Conservation (phyloP, 202 grass and related monocot species). For the Tripidium arundinaceum region DNA sequence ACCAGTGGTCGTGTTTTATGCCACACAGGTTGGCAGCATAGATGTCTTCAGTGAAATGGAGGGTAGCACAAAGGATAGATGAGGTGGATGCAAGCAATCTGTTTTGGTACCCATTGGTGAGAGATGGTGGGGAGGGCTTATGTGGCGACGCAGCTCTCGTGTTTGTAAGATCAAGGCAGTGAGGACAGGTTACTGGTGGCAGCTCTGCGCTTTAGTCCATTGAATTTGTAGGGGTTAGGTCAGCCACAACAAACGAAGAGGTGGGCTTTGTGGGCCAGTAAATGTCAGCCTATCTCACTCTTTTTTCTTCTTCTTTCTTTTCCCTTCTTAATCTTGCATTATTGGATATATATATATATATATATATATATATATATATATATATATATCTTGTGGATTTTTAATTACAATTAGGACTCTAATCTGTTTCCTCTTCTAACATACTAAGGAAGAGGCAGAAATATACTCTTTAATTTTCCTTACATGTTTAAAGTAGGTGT, state of each 20-base stretch:
- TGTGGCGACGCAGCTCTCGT: not conserved
- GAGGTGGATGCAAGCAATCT: no score
- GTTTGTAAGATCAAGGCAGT: not conserved
- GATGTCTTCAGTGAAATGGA: not conserved
- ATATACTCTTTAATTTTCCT: not conserved
- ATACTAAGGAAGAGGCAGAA: not conserved
- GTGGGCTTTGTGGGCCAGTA: not conserved
- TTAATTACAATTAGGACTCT: not conserved
- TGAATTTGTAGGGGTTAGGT: not conserved
- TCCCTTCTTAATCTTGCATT: not conserved
- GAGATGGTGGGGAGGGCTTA: not conserved
- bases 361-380: no score
- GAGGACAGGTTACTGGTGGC: not conserved
- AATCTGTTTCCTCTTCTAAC: not conserved
- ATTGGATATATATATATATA: not conserved
- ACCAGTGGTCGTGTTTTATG: not conserved
- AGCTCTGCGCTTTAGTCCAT: not conserved
- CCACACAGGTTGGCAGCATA: not conserved
- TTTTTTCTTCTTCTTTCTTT: not conserved
- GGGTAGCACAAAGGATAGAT: not conserved
- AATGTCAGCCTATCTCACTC: not conserved
- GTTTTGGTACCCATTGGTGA: not conserved
- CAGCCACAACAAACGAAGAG: not conserved
- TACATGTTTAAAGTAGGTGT: not conserved
- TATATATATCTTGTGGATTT: not conserved